phyloP scores from a whole-genome alignment of 2,329 filamentous ascomycete species.

The Aschersonia sp. region DNA sequence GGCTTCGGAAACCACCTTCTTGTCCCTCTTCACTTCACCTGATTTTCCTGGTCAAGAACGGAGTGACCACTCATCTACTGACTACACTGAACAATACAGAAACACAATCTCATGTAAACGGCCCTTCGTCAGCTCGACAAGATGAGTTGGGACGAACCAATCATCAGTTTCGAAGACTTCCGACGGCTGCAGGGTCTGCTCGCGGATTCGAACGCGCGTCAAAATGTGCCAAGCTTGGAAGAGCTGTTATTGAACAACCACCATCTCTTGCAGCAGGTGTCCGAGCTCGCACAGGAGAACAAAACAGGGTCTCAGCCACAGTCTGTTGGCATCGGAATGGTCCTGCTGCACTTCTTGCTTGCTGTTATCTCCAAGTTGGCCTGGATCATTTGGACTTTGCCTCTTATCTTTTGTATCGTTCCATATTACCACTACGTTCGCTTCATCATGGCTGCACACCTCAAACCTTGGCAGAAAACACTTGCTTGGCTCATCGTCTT shows the following conservation, averaged over 20 bases:
- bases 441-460: not conserved
- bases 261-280: not conserved
- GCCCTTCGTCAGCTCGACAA: not conserved
- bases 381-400: not conserved
- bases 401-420: constrained; percentile 2
- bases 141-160: not conserved
- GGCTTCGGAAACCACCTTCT: too few relatives aligned
- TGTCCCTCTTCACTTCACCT: too few relatives aligned
- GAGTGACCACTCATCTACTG: too few relatives aligned
- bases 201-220: not conserved
- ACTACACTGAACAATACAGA: too few relatives aligned
- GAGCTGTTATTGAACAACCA: not conserved
- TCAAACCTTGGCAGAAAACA: not conserved
- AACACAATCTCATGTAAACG: too few relatives aligned
- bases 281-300: not conserved
- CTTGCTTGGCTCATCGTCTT: constrained; percentile 2
- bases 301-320: not conserved
- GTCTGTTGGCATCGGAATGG: not conserved
- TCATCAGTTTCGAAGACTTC: not conserved
- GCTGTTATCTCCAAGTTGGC: not conserved
- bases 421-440: constrained; percentile 2
- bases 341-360: not conserved
- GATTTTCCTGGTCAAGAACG: too few relatives aligned
- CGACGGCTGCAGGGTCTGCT: not conserved
- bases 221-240: not conserved